Evolutionary conservation across 768 basidiomycete species (phyloP), one percentile per base, ranked within the genome.

Genomic region (Tremella yokohamensis): DNA sequence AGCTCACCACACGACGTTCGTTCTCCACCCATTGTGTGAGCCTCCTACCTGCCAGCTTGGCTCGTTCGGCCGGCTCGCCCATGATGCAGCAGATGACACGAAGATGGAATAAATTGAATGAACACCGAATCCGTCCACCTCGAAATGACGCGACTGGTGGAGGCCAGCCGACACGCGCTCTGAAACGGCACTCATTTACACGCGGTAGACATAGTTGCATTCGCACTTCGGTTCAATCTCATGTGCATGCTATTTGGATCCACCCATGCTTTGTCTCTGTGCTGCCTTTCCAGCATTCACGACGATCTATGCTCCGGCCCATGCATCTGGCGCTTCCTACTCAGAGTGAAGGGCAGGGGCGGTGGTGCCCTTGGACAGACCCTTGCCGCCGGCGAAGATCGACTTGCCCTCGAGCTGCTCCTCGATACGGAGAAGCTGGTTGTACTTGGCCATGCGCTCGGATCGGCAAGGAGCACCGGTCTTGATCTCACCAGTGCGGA

Each of bases 381-480:
- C 91, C 77, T 83, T 83, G 62, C 81, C 83, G 53, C 86, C 89
- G 50, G 90, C 91, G 72, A 82, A 96, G 63, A 81, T 81, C 38
- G 83, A 83, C 52, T 84, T 84, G 60, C 80, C 80, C 58, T 78
- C 87, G 65, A 93, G 81, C 79, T 94, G 88, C 76, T 87, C 89
- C 82, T 76, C 74, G 49, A 76, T 76, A 54, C 71, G 64, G 65
- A 76, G 72, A 22, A 76, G 66, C 54, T 72, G 67, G 70, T 76
- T 76, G 71, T 74, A 74, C 65, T 70, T 74, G 53, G 72, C 72
- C 45, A 97, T 88, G 80, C 96, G 94, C 81, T 98, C 96, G 70
- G 86, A 88, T 63, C 93, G 84, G 61, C 90, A 91, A 37, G 93
- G 94, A 42, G 93, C 93, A 80, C 94, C 94, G 48, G 94, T 96